Conservation (phyloP, 2,329 filamentous ascomycete genomes). For the Ilyonectria sp. region DNA sequence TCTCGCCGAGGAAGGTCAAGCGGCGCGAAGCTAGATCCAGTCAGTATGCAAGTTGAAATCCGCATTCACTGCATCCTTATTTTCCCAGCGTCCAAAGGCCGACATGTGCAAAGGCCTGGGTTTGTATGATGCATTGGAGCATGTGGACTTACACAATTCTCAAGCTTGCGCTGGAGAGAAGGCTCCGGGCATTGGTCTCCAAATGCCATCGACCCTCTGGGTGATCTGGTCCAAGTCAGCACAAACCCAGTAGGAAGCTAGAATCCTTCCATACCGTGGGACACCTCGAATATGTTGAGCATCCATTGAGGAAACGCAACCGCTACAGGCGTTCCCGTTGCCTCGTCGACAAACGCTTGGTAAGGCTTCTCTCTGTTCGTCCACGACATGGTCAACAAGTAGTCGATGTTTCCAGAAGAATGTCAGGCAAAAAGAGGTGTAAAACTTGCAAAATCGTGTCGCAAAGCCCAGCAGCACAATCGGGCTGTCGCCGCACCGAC, state of each 20-base stretch:
- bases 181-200: constrained; percentile 39
- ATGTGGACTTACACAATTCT: constrained; percentile 49
- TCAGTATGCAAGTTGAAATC: constrained; percentile 19
- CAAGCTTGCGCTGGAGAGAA: constrained; percentile 44
- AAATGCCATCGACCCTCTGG: constrained; percentile 47
- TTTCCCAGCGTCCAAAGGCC: not conserved
- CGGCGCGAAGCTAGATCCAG: constrained; percentile 47
- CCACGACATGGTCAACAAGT: constrained; percentile 45
- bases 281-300: constrained; percentile 46
- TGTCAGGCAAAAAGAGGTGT: not conserved
- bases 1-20: constrained; percentile 46
- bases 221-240: constrained; percentile 39
- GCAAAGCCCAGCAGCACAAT: not conserved
- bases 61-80: not conserved
- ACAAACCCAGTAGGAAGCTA: not conserved
- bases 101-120: not conserved
- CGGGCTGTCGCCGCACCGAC: not conserved
- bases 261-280: constrained; percentile 34
- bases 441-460: not conserved
- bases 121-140: no score
- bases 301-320: constrained; percentile 46
- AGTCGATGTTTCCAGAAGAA: not conserved
- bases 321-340: constrained; percentile 38
- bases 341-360: constrained; percentile 44
- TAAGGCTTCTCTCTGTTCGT: constrained; percentile 44